A percentile compares a stretch with the other conserved stretches of the same genome.
phyloP scores from a whole-genome alignment of 495 filamentous ascomycete species.

The Niebla homalea region DNA sequence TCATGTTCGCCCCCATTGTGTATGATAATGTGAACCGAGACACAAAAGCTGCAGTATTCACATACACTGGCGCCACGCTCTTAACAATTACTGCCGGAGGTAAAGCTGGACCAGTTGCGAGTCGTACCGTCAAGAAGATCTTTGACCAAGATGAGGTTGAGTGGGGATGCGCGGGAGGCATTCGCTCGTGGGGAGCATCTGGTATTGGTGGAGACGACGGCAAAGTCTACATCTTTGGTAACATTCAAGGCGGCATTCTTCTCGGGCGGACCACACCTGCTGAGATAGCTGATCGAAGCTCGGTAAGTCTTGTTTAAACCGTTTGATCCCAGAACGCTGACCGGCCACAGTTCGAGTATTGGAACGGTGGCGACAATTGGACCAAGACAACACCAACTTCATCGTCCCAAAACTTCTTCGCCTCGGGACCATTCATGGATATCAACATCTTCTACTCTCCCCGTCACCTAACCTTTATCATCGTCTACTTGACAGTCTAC shows the following conservation, averaged over 20 bases:
- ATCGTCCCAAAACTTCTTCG: slow-evolving; percentile 15
- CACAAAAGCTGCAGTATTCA: slow-evolving; percentile 19
- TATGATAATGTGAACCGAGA: slow-evolving; percentile 21
- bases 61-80: slow-evolving; percentile 21
- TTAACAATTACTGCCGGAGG: slow-evolving; percentile 18
- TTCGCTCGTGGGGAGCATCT: slow-evolving; percentile 23
- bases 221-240: slow-evolving; percentile 23
- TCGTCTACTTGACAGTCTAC: slow-evolving; percentile 22
- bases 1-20: slow-evolving; percentile 23
- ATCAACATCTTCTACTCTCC: slow-evolving; percentile 25
- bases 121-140: slow-evolving; percentile 17
- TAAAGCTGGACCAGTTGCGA: slow-evolving; percentile 18
- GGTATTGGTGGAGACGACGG: slow-evolving; percentile 23
- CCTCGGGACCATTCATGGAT: slow-evolving; percentile 22
- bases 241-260: slow-evolving; percentile 16
- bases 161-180: slow-evolving; percentile 23
- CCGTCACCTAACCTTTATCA: slow-evolving; percentile 22
- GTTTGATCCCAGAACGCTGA: neutral
- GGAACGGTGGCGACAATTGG: slow-evolving; percentile 17
- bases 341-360: slow-evolving; percentile 17
- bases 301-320: slow-evolving; percentile 11
- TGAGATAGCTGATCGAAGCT: slow-evolving; percentile 11
- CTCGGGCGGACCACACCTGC: slow-evolving; percentile 13
- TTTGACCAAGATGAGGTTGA: slow-evolving; percentile 20
- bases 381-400: slow-evolving; percentile 8